Conservation (phyloP, 768 basidiomycete species). For the Sistotremastrum niveocremeum region DNA sequence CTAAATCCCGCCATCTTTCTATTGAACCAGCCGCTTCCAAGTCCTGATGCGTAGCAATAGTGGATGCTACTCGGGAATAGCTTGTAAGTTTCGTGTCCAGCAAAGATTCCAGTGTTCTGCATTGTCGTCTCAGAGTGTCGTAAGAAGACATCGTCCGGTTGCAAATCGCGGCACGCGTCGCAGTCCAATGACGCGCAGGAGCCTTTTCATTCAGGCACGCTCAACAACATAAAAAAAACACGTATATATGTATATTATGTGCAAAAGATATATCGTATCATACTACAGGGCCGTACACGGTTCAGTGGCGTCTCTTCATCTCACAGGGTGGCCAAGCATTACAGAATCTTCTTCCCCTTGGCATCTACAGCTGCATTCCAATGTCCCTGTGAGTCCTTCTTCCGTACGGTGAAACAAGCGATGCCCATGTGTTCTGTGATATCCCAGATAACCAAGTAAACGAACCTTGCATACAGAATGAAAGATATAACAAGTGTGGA, state of each 20-base stretch:
- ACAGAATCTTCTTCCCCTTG: slow-evolving; percentile 2
- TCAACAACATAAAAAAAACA: no score
- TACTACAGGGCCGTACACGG: no score
- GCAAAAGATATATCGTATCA: no score
- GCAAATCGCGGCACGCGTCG: neutral
- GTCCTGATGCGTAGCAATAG: slow-evolving; percentile 41
- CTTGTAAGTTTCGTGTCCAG: slow-evolving; percentile 85
- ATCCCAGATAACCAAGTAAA: slow-evolving; percentile 67
- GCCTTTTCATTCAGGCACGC: no score
- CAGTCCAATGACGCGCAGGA: neutral
- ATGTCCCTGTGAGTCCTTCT: slow-evolving; percentile 57
- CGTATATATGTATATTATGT: no score
- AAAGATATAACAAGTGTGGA: slow-evolving; percentile 56
- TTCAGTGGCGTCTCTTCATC: no score
- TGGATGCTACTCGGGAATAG: slow-evolving; percentile 75
- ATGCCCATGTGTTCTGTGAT: slow-evolving; percentile 89
- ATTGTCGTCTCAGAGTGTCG: slow-evolving; percentile 83
- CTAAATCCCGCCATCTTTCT: slow-evolving; percentile 70
- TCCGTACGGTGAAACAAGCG: slow-evolving; percentile 86
- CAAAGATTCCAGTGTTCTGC: slow-evolving; percentile 84
- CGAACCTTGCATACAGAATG: slow-evolving; percentile 63
- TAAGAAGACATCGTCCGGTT: slow-evolving; percentile 50
- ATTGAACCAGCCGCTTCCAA: slow-evolving; percentile 57
- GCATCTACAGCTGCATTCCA: slow-evolving; percentile 32
- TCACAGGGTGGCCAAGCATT: neutral